Evolutionary conservation across 2,329 filamentous ascomycete species (phyloP), one percentile per base, ranked within the genome.

Genomic region (Microascus cirrosus): DNA sequence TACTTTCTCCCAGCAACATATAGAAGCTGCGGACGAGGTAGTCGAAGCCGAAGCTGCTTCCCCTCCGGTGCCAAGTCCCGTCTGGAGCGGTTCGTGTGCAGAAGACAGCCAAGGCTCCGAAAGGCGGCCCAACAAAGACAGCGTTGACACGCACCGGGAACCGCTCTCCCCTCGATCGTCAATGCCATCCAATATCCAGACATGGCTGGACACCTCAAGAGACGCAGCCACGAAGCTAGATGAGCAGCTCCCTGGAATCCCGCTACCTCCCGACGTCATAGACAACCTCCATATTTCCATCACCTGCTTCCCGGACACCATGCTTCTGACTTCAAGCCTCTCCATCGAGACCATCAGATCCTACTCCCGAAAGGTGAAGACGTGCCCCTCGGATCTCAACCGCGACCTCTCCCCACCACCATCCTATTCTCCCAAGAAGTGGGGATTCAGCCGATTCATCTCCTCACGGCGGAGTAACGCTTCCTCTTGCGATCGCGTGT

Each of bases 261-360:
- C 77, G 1, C 69, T 84, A 0, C 78, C 80, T 0, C 74, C 77
- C 1, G 74, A 82, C 28, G 72, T 81, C 2, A 66, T 83, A 48
- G 80, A 84, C 59, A 81, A 74, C 0, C 69, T 84, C 3, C 71
- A 77, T 32, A 73, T 81, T 6, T 81, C 77, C 0, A 75, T 82
- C 12, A 70, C 74, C 5, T 82, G 78, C 62, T 84, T 84, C 61
- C 81, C 81, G 0, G 80, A 82, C 62, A 82, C 80, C 1, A 81
- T 83, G 76, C 74, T 84, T 1, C 69, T 78, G 12, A 77, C 79
- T 5, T 77, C 75, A 0, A 82, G 77, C 63, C 69, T 83, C 4
- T 77, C 80, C 0, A 72, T 83, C 54, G 80, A 84, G 66, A 82
- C 77, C 0, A 81, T 84, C 59, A 78, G 81, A 18, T 67, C 74